Evolutionary conservation across 164 flowering plant species (phyloP), one percentile per base, ranked within the genome.

Genomic region (Nymphaea colorata): DNA sequence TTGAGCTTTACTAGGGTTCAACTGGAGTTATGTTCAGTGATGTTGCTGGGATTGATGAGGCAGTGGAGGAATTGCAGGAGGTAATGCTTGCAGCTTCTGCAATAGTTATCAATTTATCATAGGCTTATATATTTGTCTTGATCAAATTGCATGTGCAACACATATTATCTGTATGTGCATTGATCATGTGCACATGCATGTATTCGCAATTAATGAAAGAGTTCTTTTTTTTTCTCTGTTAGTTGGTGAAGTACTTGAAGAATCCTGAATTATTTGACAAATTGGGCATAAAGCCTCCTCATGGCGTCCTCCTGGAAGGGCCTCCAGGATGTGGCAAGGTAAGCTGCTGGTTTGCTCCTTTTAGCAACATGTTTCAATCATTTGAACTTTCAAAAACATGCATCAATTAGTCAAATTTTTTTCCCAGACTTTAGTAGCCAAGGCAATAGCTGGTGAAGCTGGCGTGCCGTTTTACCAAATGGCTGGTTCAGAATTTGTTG

Each of bases 251-350:
- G 71, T 93, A 93, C 80, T 80, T 93, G 85, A 93, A 91, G 87
- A 89, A 91, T 77, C 98, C 98, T 4, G 90, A 91, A 66, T 79
- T 91, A 17, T 93, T 93, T 79, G 98, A 93, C 77, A 82, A 91
- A 73, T 79, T 89, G 91, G 91, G 90, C n/a, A 89, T 93, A 76
- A 93, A 91, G 69, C 90, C 98, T 80, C 98, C 98, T 44, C 98
- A 93, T 79, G 98, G 98, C 51, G 98, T 93, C 70, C 98, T 93
- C 73, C 76, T 91, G 70, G 98, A 89, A 76, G 98, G 98, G 8
- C 97, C 96, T 76, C 97, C 97, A 68, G 98, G 98, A 71, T 93
- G 98, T 79, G 98, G 98, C 72, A 93, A 93, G 94, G 98, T 90
- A 45, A 61, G 82, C 80, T 73, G 59, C 66, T 61, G 64, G n/a